Evolutionary conservation across 768 basidiomycete genomes (phyloP).

Genomic region (Boletus insuetus): DNA sequence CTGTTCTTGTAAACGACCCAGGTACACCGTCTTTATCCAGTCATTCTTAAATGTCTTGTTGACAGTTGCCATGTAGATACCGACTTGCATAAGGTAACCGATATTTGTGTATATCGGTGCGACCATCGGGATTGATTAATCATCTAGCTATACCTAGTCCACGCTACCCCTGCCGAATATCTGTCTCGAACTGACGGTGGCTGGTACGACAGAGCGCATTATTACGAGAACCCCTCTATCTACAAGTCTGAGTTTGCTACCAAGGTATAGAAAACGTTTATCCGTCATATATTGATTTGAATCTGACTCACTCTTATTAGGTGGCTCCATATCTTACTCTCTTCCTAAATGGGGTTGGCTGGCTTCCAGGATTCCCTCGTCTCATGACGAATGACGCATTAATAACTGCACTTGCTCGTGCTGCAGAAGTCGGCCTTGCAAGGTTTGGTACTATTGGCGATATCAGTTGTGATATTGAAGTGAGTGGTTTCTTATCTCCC

Average conservation of each 20-base stretch:
- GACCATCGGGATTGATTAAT: not conserved
- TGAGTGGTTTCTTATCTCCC: slow-evolving; percentile 23
- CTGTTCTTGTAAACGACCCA: slow-evolving; percentile 49
- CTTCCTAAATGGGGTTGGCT: slow-evolving; percentile 84
- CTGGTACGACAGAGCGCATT: slow-evolving; percentile 60
- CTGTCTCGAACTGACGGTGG: slow-evolving; percentile 55
- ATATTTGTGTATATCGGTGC: not conserved
- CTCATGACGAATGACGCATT: slow-evolving; percentile 72
- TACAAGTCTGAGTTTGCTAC: slow-evolving; percentile 69
- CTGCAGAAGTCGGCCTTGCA: slow-evolving; percentile 47
- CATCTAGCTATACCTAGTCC: slow-evolving; percentile 70
- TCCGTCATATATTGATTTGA: not conserved
- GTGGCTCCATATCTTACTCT: slow-evolving; percentile 84
- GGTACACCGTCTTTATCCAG: slow-evolving; percentile 34
- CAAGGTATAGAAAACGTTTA: slow-evolving; percentile 42
- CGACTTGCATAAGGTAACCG: slow-evolving; percentile 52
- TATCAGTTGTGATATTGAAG: slow-evolving; percentile 86
- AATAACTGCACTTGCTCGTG: slow-evolving; percentile 44
- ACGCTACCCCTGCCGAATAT: slow-evolving; percentile 68
- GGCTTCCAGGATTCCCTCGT: slow-evolving; percentile 75
- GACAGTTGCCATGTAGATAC: slow-evolving; percentile 38
- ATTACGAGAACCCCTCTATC: slow-evolving; percentile 66
- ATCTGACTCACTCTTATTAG: slow-evolving; percentile 35
- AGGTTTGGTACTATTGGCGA: slow-evolving; percentile 78
- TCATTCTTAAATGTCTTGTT: not conserved